Conservation (phyloP, 805 yeast species). For the Ogataea henricii region DNA sequence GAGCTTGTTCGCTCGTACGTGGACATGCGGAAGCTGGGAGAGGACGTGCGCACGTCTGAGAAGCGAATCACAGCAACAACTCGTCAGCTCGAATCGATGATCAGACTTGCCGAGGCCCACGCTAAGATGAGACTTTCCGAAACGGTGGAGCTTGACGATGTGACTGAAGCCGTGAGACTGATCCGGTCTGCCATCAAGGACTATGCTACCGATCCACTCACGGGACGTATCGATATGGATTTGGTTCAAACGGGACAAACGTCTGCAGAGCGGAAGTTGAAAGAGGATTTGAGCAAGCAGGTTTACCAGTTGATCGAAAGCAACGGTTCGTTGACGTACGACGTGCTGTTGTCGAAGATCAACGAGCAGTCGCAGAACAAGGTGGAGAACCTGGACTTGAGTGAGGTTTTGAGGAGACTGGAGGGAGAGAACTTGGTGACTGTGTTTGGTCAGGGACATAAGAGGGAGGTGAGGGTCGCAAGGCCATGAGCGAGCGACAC, state of each 20-base stretch:
- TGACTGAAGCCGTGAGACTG: constrained; percentile 88
- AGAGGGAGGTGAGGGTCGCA: constrained; percentile 54
- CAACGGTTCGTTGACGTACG: constrained; percentile 54
- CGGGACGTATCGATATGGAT: constrained; percentile 97
- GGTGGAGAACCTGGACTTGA: constrained; percentile 70
- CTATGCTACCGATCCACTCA: constrained; percentile 95
- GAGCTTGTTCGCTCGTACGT: constrained; percentile 88
- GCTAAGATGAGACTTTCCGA: constrained; percentile 89
- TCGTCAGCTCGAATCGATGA: constrained; percentile 94
- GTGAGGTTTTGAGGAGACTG: constrained; percentile 65
- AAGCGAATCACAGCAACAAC: constrained; percentile 97
- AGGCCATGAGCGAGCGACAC: constrained; percentile 3
- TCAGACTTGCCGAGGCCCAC: constrained; percentile 92
- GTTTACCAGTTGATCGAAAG: constrained; percentile 55
- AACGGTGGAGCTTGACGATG: constrained; percentile 76
- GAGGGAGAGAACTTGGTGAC: constrained; percentile 70
- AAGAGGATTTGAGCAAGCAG: constrained; percentile 69
- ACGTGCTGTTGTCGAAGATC: constrained; percentile 57
- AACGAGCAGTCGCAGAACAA: constrained; percentile 66
- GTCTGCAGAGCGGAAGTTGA: constrained; percentile 75
- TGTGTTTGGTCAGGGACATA: constrained; percentile 70
- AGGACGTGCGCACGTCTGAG: constrained; percentile 82
- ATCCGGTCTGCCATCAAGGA: constrained; percentile 94
- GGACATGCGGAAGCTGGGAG: constrained; percentile 92
- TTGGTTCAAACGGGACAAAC: constrained; percentile 95